Base-by-base conservation (phyloP, 148 eudicot genomes). In the Gaultheria prostrata region DNA sequence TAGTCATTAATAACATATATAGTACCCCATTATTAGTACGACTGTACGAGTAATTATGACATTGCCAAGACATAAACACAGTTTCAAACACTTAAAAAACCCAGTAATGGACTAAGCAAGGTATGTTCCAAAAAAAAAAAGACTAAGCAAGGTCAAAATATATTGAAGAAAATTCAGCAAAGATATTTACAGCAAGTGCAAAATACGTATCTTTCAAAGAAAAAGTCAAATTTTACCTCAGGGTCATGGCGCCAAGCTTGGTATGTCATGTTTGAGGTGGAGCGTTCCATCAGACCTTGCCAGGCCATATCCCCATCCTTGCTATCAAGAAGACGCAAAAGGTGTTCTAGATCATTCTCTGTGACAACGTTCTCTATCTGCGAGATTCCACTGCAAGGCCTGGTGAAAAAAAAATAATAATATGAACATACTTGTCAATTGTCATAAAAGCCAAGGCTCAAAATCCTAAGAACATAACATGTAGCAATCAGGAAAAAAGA, bases 211-310 rank as follows among this genome's bases (percentile, higher is more conserved):
- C 48, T 71, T 56, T 63, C 72, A 71, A 3, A 53, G 78, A 61
- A 46, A 67, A 51, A n/a, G 20, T 45, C 54, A 57, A 15, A 78
- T 10, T 28, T 77, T 89, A 94, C 98, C 97, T 91, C 93, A 32
- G 97, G 95, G 67, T 94, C 98, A 84, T 90, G 91, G 79, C 95
- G 93, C 98, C 98, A 94, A 35, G 96, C 98, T 86, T 93, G 91
- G 86, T 92, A 94, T 56, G 89, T 77, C 91, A 94, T 84, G 87
- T 90, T 93, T 56, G 94, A 85, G 50, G 94, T 93, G 76, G 91
- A 89, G 74, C 89, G 93, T 53, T 91, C 98, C 95, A 94, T 94
- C 94, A 94, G 75, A 83, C 87, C 85, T 84, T 93, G 96, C 98
- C 98, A 93, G 43, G 87, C 82, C 82, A 85, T 83, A 82, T 90